Evolutionary conservation across 495 filamentous ascomycete genomes (phyloP).

Genomic region (Hypomontagnella submonticulosa): DNA sequence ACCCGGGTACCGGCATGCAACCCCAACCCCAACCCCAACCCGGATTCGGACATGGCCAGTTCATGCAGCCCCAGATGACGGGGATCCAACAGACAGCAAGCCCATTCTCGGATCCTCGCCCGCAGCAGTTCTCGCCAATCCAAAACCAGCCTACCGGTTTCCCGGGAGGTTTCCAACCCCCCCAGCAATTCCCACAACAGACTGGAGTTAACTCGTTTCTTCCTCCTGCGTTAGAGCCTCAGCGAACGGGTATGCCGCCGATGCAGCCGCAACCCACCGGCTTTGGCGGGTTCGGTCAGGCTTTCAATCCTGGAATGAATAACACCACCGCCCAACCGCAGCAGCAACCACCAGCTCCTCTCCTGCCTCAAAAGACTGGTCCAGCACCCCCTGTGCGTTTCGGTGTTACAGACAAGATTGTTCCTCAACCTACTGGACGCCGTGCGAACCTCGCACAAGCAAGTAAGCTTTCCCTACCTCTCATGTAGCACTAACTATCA

Average conservation of each 20-base stretch:
- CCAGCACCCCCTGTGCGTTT: slow-evolving; percentile 92
- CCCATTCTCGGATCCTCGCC: slow-evolving; percentile 63
- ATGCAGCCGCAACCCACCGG: slow-evolving; percentile 65
- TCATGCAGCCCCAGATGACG: slow-evolving; percentile 60
- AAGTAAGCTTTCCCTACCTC: slow-evolving; percentile 73
- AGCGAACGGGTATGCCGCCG: slow-evolving; percentile 57
- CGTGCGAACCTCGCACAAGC: slow-evolving; percentile 91
- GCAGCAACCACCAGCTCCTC: slow-evolving; percentile 57
- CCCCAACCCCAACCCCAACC: slow-evolving; percentile 66
- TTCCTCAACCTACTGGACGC: slow-evolving; percentile 87
- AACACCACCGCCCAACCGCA: slow-evolving; percentile 62
- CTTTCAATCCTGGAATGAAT: slow-evolving; percentile 53
- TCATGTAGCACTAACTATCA: neutral
- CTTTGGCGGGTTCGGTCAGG: slow-evolving; percentile 65
- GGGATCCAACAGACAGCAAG: slow-evolving; percentile 50
- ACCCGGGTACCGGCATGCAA: slow-evolving; percentile 53
- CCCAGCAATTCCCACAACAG: slow-evolving; percentile 58
- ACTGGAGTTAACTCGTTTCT: slow-evolving; percentile 67
- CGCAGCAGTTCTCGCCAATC: slow-evolving; percentile 69
- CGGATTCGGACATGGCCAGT: slow-evolving; percentile 66
- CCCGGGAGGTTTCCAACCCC: slow-evolving; percentile 59
- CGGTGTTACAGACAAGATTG: slow-evolving; percentile 84
- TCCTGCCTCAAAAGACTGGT: slow-evolving; percentile 90
- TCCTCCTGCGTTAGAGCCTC: slow-evolving; percentile 66
- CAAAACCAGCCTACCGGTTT: slow-evolving; percentile 76